Conservation (phyloP, 106 monocot species). For the Dendrobium officinale region DNA sequence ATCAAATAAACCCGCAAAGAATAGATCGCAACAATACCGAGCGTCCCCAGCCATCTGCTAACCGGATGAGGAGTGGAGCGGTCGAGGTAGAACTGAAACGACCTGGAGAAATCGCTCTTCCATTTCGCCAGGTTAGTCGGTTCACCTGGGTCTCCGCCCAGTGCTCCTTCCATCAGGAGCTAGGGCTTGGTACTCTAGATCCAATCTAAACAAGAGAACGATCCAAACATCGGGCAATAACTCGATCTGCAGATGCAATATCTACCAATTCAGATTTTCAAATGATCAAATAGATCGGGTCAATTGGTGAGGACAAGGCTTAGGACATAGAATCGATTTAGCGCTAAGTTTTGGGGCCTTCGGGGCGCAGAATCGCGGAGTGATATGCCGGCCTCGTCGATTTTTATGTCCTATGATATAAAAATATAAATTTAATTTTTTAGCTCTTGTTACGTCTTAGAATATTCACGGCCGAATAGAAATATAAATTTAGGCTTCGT, state of each 20-base stretch:
- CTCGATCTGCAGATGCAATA: neutral
- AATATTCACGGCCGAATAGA: too few relatives aligned
- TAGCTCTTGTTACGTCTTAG: too few relatives aligned
- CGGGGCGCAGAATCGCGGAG: too few relatives aligned
- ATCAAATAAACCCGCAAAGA: slow-evolving; percentile 38
- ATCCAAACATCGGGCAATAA: neutral
- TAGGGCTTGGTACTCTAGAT: too few relatives aligned
- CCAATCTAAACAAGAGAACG: neutral
- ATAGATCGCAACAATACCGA: slow-evolving; percentile 27
- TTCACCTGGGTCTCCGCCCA: neutral
- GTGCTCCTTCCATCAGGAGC: slow-evolving; percentile 1
- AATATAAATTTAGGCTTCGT: too few relatives aligned
- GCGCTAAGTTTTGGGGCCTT: too few relatives aligned
- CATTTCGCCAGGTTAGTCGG: slow-evolving; percentile 27
- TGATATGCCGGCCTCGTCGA: too few relatives aligned
- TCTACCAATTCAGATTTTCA: neutral
- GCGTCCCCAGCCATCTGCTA: slow-evolving; percentile 45
- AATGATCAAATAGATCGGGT: too few relatives aligned
- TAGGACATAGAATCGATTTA: too few relatives aligned
- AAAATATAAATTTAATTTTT: too few relatives aligned
- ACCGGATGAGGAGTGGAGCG: slow-evolving; percentile 43
- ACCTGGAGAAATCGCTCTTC: slow-evolving; percentile 31
- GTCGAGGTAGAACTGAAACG: slow-evolving; percentile 52
- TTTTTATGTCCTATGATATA: too few relatives aligned
- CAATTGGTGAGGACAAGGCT: too few relatives aligned